Base-by-base conservation (phyloP, 345 rosid genomes). In the Euclidium syriacum region DNA sequence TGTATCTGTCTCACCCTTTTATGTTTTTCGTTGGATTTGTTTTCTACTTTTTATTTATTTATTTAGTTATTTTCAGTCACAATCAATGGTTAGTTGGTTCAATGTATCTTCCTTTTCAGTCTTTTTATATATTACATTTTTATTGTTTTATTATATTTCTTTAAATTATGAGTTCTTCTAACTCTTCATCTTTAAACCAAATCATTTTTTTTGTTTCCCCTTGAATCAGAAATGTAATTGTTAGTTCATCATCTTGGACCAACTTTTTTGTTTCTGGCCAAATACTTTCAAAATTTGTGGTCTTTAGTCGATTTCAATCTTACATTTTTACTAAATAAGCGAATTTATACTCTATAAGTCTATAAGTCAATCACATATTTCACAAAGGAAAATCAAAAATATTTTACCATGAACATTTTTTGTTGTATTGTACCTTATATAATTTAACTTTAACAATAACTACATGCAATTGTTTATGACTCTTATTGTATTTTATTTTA, bases 61-160 rank as follows among this genome's bases (percentile, higher is more conserved):
- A 39, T 29, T 1, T 29, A 6, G 5, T 29, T 2, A 29, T 19
- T 52, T 41, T 20, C 60, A 18, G 52, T 41, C 52, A 3, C 60
- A 15, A 39, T 64, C 68, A 22, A 22, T 64, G 27, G 41, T 52
- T 41, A 61, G 70, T 52, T 41, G 69, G 70, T 65, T 65, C 70
- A 65, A 53, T 65, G 70, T 8, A 64, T 53, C 70, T 42, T 10
- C 43, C 10, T 16, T 53, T 15, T 42, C 52, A 38, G 38, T 49
- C 48, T 25, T 34, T 25, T 17, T 10, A 9, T 2, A 9, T 11
- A 32, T 47, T 11, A 2, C 23, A 6, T 12, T 6, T 7, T 25
- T 25, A 11, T n/a, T 24, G n/a, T 10, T 2, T 5, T n/a, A n/a
- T 24, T 38, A 1, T 38, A 9, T 56, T 11, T 19, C 12, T 47